These are phyloP conservation scores for Cercophora sp. DNA, from an alignment of 495 filamentous ascomycete species.

Conservation along the genomic window DNA sequence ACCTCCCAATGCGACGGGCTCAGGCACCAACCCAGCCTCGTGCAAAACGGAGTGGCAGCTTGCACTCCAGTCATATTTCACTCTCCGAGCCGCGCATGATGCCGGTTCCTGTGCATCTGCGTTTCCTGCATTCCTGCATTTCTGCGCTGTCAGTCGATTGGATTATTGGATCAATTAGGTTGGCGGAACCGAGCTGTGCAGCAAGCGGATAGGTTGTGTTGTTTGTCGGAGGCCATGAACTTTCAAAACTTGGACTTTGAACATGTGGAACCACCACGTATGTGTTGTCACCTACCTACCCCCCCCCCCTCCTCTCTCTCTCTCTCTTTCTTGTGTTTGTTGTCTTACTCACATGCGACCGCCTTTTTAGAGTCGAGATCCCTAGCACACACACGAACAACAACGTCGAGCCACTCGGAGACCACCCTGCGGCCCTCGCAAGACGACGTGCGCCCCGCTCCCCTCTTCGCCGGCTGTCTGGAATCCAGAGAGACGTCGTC, in stretches of 20 bases:
- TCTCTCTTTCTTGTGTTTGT: too few species aligned
- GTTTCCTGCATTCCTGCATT: too few species aligned
- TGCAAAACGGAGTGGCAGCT: constrained; percentile 6
- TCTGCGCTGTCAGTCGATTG: constrained; percentile 22
- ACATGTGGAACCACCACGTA: constrained; percentile 29
- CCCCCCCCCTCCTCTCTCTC: too few species aligned
- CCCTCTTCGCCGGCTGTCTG: neutral
- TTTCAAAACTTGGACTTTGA: constrained; percentile 23
- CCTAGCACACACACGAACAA: constrained; percentile 14
- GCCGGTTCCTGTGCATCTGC: constrained; percentile 22
- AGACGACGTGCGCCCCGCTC: neutral
- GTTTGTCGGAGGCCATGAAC: constrained; percentile 23
- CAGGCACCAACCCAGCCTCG: constrained; percentile 15
- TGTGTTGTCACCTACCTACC: too few species aligned
- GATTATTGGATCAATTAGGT: constrained; percentile 15
- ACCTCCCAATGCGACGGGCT: constrained; percentile 1
- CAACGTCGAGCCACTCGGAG: constrained; percentile 10
- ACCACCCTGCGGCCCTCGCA: constrained; percentile 1
- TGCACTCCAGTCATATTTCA: constrained; percentile 24
- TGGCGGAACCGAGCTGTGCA: too few species aligned
- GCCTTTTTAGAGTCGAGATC: too few species aligned
- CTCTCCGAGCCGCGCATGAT: constrained; percentile 16
- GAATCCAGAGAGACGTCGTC: constrained; percentile 17
- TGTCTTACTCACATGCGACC: too few species aligned
- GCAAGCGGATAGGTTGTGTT: constrained; percentile 11